Conservation (phyloP, 2,329 filamentous ascomycete genomes). For the Sclerotinia minor region DNA sequence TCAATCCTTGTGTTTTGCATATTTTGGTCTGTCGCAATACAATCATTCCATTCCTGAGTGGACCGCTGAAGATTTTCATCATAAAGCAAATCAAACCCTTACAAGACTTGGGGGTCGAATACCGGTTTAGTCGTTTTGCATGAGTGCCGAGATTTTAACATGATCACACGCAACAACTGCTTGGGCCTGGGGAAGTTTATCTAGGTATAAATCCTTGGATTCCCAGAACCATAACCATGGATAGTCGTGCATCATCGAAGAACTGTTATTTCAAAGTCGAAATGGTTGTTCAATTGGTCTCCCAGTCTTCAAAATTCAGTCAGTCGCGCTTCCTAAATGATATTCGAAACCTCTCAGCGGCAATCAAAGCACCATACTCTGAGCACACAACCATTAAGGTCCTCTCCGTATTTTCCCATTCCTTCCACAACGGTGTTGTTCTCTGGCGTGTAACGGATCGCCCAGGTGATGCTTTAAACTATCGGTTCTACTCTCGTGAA, state of each 20-base stretch:
- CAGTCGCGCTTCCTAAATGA: slow-evolving; percentile 1
- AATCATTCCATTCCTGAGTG: not conserved
- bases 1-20: slow-evolving; percentile 6
- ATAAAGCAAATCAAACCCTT: too few relatives aligned
- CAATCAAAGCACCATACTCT: slow-evolving; percentile 9
- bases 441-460: slow-evolving; percentile 20
- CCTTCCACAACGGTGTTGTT: slow-evolving; percentile 7
- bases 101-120: not conserved
- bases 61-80: not conserved
- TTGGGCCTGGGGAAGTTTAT: not conserved
- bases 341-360: slow-evolving; percentile 1
- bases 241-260: not conserved
- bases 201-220: not conserved
- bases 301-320: not conserved
- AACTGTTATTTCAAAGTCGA: not conserved
- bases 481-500: slow-evolving; percentile 17
- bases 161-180: too few relatives aligned
- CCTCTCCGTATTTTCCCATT: slow-evolving; percentile 3
- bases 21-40: not conserved
- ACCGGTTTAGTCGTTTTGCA: not conserved
- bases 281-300: not conserved
- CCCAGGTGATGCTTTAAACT: slow-evolving; percentile 18
- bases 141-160: not conserved
- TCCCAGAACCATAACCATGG: not conserved
- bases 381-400: not conserved